Conservation (phyloP, 1,284 basidiomycete genomes). For the Ustilago nuda region DNA sequence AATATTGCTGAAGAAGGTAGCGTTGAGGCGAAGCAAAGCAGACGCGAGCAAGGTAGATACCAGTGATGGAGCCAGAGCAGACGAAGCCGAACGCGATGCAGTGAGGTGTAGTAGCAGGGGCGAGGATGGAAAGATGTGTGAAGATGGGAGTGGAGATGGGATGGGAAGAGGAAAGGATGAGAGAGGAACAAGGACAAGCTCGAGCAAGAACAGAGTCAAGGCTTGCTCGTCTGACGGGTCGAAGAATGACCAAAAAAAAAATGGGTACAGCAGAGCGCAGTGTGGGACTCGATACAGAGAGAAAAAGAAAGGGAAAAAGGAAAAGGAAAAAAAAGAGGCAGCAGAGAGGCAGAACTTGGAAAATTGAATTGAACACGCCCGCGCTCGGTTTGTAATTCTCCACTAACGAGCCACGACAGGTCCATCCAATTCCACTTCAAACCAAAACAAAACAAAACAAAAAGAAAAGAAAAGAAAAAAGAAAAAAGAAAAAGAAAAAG, state of each 20-base stretch:
- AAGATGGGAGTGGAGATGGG: conserved; percentile 6
- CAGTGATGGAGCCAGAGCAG: background rate
- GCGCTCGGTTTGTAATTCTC: conserved; percentile 11
- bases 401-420: conserved; percentile 36
- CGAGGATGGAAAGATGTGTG: background rate
- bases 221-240: conserved; percentile 20
- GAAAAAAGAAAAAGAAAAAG: background rate
- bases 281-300: background rate
- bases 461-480: no score
- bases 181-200: background rate
- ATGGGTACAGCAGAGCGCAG: conserved; percentile 8
- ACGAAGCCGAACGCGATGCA: conserved; percentile 12
- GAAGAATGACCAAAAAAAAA: conserved; percentile 5
- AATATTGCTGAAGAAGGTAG: conserved; percentile 4
- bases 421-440: background rate
- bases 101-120: conserved; percentile 3
- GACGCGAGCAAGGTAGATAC: background rate
- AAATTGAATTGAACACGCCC: conserved; percentile 29
- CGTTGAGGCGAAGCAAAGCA: background rate
- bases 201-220: background rate
- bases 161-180: conserved; percentile 4
- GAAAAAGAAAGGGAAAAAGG: no score
- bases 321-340: conserved; percentile 9
- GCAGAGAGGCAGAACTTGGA: conserved; percentile 26
- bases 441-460: background rate